Base-by-base conservation (phyloP, 2,329 filamentous ascomycete genomes). In the Penicillium sp. region DNA sequence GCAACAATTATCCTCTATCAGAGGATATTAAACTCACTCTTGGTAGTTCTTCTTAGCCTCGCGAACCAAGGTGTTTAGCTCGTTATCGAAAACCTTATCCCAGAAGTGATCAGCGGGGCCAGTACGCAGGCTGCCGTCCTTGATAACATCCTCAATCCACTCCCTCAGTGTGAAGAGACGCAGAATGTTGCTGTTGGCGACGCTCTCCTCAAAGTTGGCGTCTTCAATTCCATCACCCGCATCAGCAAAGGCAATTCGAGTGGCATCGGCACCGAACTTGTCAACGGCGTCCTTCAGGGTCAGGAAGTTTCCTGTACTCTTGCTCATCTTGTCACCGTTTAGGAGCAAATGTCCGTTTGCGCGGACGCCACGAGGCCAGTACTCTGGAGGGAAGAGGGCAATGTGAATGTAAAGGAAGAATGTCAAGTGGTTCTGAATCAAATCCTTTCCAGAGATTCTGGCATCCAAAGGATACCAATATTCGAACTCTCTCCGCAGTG, bases 241-340 rank as follows among this genome's bases (percentile, higher is more conserved):
- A 77, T 99, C 95, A 19, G 94, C 94, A 66, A 99, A 88, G 3
- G 93, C 93, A 71, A 98, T 91, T 75, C 94, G 88, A 48, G 91
- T 90, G 13, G 95, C 95, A 76, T 98, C 95, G 8, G 95, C 94
- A 72, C 95, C 95, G 71, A 95, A 99, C 78, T 99, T 99, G 70
- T 89, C 86, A 15, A 94, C 90, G 31, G 93, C 86, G 65, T 97
- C 91, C 58, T 89, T 86, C 56, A 98, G 84, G 11, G 95, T 98
- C 76, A 99, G 85, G 83, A 99, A 99, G 82, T 98, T 99, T 65
- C 95, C 95, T 0, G 93, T 97, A 58, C 90, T 94, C 83, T 99
- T 99, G 76, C 89, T 91, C 95, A 99, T 99, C 86, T 99, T 99
- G 76, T 97, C 92, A 54, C 94, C 94, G 76, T 99, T 99, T 67